A percentile compares a stretch with the other conserved stretches of the same genome.
Conservation (phyloP, 495 filamentous ascomycete species). For the Xylaria sp. region DNA sequence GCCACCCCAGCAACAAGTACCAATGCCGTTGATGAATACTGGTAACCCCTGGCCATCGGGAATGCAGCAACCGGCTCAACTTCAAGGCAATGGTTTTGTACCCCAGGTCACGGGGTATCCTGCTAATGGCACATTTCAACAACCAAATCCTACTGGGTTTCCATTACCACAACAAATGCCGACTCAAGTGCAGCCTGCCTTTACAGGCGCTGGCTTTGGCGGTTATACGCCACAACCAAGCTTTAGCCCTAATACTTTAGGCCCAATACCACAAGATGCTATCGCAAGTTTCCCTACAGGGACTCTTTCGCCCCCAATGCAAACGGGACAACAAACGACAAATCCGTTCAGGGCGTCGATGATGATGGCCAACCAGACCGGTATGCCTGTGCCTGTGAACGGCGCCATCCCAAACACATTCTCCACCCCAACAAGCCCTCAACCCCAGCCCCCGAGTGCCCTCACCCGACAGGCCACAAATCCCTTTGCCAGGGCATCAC, state of each 20-base stretch:
- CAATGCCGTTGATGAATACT: slow-evolving; percentile 37
- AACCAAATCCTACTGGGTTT: slow-evolving; percentile 54
- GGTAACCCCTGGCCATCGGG: slow-evolving; percentile 52
- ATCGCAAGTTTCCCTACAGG: slow-evolving; percentile 56
- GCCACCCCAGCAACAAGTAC: slow-evolving; percentile 37
- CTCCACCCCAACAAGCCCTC: slow-evolving; percentile 42
- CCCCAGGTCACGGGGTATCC: slow-evolving; percentile 57
- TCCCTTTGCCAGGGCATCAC: slow-evolving; percentile 73
- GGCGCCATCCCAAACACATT: slow-evolving; percentile 29
- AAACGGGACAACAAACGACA: slow-evolving; percentile 64
- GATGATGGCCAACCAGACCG: slow-evolving; percentile 65
- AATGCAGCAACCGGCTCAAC: slow-evolving; percentile 46
- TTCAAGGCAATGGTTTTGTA: slow-evolving; percentile 60
- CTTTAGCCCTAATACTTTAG: slow-evolving; percentile 60
- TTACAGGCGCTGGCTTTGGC: slow-evolving; percentile 87
- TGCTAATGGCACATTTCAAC: slow-evolving; percentile 54
- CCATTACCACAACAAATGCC: slow-evolving; percentile 58
- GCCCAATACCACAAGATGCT: slow-evolving; percentile 71
- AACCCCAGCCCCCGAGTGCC: slow-evolving; percentile 41
- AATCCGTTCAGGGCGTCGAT: slow-evolving; percentile 92
- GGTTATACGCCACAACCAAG: slow-evolving; percentile 74
- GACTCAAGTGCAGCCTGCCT: slow-evolving; percentile 54
- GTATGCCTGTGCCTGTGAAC: slow-evolving; percentile 43
- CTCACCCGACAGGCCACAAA: slow-evolving; percentile 78
- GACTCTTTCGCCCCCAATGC: slow-evolving; percentile 42